Conservation (phyloP, 73 alveolate genomes). For the Uronychia binucleata region DNA sequence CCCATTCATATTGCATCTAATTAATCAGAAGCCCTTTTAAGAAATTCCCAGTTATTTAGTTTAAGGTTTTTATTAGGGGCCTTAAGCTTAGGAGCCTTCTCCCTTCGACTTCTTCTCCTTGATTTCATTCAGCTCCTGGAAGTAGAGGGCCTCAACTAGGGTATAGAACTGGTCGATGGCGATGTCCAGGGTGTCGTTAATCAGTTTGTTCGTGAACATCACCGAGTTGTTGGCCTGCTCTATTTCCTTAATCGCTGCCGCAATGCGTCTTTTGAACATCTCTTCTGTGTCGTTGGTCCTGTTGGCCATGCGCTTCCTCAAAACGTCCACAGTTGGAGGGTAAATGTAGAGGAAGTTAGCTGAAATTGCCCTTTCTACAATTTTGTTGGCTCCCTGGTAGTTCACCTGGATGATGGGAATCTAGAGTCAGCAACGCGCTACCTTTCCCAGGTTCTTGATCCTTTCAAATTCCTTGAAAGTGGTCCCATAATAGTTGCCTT, state of each 20-base stretch:
- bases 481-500: constrained; percentile 75
- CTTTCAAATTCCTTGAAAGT: constrained; percentile 66
- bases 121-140: constrained; percentile 54
- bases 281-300: constrained; percentile 80
- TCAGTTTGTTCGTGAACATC: constrained; percentile 54
- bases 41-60: background rate
- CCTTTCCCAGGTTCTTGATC: constrained; percentile 67
- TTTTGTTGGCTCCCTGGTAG: constrained; percentile 81
- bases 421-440: background rate
- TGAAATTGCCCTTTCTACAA: constrained; percentile 68
- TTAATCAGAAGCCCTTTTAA: background rate
- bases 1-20: background rate
- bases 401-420: constrained; percentile 81
- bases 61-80: too few relatives aligned
- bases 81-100: too few relatives aligned
- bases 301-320: constrained; percentile 79
- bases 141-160: constrained; percentile 57
- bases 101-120: constrained; percentile 30
- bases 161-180: constrained; percentile 61
- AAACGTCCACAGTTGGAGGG: constrained; percentile 83
- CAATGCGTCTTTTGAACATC: constrained; percentile 70
- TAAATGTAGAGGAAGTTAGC: constrained; percentile 80
- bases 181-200: constrained; percentile 63
- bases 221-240: constrained; percentile 70
- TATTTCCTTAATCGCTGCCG: constrained; percentile 73